phyloP scores from a whole-genome alignment of 1,284 basidiomycete genomes.

The Wallemia ichthyophaga region DNA sequence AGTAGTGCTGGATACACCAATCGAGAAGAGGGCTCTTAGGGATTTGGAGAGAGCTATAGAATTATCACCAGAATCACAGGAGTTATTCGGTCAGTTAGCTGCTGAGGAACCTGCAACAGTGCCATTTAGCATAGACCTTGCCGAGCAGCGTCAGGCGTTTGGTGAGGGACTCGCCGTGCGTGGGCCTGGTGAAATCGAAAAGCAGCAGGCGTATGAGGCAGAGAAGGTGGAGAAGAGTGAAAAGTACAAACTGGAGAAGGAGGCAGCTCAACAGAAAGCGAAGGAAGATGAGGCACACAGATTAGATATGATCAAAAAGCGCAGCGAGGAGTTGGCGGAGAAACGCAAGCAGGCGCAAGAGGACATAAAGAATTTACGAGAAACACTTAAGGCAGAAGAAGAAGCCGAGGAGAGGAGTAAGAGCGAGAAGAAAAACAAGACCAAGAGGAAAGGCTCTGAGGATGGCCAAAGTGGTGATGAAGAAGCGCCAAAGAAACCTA shows the following conservation, averaged over 20 bases:
- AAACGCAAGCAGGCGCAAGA: background rate
- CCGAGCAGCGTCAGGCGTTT: conserved; percentile 60
- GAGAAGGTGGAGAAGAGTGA: conserved; percentile 17
- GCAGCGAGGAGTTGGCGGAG: background rate
- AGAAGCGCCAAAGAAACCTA: background rate
- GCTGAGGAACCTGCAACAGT: conserved; percentile 34
- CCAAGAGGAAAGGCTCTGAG: background rate
- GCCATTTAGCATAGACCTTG: conserved; percentile 60
- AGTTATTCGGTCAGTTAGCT: conserved; percentile 55
- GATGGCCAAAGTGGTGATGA: background rate
- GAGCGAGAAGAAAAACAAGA: background rate
- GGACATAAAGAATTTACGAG: background rate
- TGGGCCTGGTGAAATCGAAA: conserved; percentile 40
- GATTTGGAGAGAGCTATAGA: conserved; percentile 47
- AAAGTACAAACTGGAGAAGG: background rate
- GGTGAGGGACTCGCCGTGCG: conserved; percentile 51
- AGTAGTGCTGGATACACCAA: conserved; percentile 39
- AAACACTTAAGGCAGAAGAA: background rate
- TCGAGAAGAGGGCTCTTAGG: conserved; percentile 41
- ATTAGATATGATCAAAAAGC: background rate
- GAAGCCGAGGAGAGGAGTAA: background rate
- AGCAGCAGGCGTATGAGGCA: conserved; percentile 41
- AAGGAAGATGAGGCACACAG: conserved; percentile 3
- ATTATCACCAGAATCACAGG: conserved; percentile 60
- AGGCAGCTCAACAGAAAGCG: background rate